Evolutionary conservation across 2,329 filamentous ascomycete genomes (phyloP), one percentile per base, ranked within the genome.

Genomic region (Aspergillus melleus): DNA sequence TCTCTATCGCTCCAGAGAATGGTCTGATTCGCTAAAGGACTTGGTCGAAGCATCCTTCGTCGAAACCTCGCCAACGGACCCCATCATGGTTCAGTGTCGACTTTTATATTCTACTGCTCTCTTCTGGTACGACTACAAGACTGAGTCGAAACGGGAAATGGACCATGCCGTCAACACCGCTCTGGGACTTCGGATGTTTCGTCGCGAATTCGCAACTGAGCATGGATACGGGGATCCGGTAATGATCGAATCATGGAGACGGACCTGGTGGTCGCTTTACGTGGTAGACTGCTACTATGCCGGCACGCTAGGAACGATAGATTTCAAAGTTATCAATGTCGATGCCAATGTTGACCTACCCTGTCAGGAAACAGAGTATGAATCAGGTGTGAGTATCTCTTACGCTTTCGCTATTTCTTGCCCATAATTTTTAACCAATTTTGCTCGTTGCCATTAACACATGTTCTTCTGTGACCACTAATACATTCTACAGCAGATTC

Each of bases 251-350:
- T 69, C 66, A 72, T 91, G 89, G 70, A 64, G 72, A 49, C 65
- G 71, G 16, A 73, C 70, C 19, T 74, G 70, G 69, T 73, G 72
- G 72, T 62, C 68, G 53, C 50, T 74, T 9, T 92, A 88, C 70
- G 83, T 90, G n/a, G 84, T 90, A 12, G 91, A 95, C 70, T 90
- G 88, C 54, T 89, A 94, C 82, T 84, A 94, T 64, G 88, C 91
- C 3, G 90, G 90, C 10, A 87, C 59, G 36, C 68, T 64, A 9
- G 65, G 67, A 32, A 65, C 57, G 2, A 69, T 65, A 42, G 66
- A 66, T 1, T 66, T 70, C 26, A 61, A 63, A 19, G 71, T 67
- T 4, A 67, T 59, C 19, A 46, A 53, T 2, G 52, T 69, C n/a
- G 51, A 65, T 22, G 66, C 64, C 14, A 66, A 60, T 9, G 64